Evolutionary conservation across 192 early-diverging fungal genomes (phyloP).

Genomic region (Coemansia sp.): DNA sequence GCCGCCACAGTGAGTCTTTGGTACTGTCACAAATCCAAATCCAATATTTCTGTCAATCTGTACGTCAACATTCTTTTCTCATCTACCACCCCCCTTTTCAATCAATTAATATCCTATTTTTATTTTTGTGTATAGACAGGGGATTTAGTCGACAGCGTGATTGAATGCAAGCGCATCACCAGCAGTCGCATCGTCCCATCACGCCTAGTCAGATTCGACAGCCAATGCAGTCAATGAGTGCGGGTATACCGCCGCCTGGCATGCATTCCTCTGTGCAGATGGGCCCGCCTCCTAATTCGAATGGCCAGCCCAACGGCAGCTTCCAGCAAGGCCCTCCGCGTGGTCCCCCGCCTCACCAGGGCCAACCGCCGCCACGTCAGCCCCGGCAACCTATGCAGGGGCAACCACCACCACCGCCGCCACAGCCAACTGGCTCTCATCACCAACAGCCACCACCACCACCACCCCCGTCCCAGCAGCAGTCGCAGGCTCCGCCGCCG

Average conservation of each 20-base stretch:
- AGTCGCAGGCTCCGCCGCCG: conserved; percentile 19
- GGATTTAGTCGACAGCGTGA: background rate
- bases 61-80: background rate
- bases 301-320: conserved; percentile 35
- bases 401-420: conserved; percentile 7
- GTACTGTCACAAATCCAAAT: too few species aligned
- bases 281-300: conserved; percentile 28
- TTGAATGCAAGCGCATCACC: conserved; percentile 53
- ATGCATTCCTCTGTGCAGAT: conserved; percentile 39
- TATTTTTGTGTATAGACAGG: background rate
- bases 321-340: conserved; percentile 31
- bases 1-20: background rate
- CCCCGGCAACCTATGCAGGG: conserved; percentile 28
- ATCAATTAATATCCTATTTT: background rate
- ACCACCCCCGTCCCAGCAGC: conserved; percentile 15
- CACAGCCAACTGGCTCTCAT: conserved; percentile 14
- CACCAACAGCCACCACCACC: conserved; percentile 20
- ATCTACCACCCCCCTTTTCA: background rate
- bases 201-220: conserved; percentile 43
- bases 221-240: conserved; percentile 35
- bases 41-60: background rate
- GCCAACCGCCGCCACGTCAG: conserved; percentile 28
- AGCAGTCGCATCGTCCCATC: conserved; percentile 42
- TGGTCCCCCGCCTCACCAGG: conserved; percentile 22
- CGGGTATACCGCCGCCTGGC: conserved; percentile 43